Evolutionary conservation across 2,329 filamentous ascomycete species (phyloP), one percentile per base, ranked within the genome.

Genomic region (Volutella citrinella): DNA sequence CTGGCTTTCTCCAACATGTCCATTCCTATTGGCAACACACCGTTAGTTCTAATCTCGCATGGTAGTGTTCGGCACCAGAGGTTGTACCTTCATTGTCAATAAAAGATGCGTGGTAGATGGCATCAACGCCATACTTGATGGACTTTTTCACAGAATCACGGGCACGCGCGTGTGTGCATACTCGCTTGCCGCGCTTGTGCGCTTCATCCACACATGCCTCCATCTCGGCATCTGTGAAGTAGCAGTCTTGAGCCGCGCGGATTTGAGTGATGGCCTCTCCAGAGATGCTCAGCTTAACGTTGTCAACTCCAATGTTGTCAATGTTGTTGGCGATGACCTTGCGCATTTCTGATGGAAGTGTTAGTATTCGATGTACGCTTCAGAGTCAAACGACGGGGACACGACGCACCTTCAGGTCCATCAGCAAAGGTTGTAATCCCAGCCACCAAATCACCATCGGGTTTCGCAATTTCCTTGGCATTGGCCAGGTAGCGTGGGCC

Each of bases 91-190:
- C 31, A 10, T 45, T 29, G 9, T 45, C 42, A 5, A 45, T 32
- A 11, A 36, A 43, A 10, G 36, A 40, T 5, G 13, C 42, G 10
- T 45, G 40, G 11, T 45, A 45, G 20, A 45, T 40, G 5, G 43
- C 33, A 14, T 45, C 36, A 9, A 45, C 39, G 3, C 31, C 42
- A 23, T 45, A 36, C 17, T 34, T 43, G 13, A 37, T 29, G 17
- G 36, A 45, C 33, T 40, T 42, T 19, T 40, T 43, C 27, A 43
- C 27, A 5, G 42, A 44, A 14, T 44, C 42, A 13, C 38, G 30
- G 11, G 42, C 35, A 23, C 42, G 18, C 19, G 42, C 42, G 15
- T 44, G 42, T 13, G 42, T 39, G 10, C 42, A 44, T 4, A 44
- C 20, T 13, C 40, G 23, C 17, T 43, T 42, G 4, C 33, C 33